Conservation (phyloP, 345 rosid genomes). For the Boechera stricta region DNA sequence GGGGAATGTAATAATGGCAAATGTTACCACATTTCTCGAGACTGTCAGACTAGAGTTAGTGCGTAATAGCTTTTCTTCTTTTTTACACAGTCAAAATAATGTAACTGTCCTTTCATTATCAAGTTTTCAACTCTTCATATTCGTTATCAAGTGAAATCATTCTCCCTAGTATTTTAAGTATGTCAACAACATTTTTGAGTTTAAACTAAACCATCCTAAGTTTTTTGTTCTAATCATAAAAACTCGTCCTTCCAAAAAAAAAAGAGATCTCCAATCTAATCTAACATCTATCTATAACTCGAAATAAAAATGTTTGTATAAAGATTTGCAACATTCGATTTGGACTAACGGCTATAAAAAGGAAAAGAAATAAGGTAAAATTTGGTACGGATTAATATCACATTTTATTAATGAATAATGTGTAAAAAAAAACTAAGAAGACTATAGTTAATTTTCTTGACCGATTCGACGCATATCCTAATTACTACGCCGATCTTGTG, state of each 20-base stretch:
- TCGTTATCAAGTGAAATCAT: neutral
- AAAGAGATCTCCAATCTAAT: neutral
- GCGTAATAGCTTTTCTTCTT: conserved; percentile 39
- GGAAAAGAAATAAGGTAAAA: neutral
- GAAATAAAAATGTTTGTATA: neutral
- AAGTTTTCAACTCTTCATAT: conserved; percentile 12
- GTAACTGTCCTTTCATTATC: conserved; percentile 33
- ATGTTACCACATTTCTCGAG: conserved; percentile 36
- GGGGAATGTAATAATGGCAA: conserved; percentile 42
- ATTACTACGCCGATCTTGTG: too few species aligned
- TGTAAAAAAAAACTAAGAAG: neutral
- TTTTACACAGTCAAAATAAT: conserved; percentile 35
- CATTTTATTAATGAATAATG: neutral
- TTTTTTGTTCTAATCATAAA: neutral
- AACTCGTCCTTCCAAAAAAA: neutral
- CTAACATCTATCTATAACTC: neutral
- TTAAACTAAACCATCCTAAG: neutral
- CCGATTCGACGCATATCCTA: neutral
- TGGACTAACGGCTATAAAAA: neutral
- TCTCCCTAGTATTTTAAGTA: too few species aligned
- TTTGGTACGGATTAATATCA: neutral
- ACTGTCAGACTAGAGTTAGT: conserved; percentile 38
- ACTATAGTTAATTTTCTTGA: neutral
- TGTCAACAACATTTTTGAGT: neutral
- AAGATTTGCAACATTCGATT: neutral